Evolutionary conservation across 2,329 filamentous ascomycete species (phyloP).

Genomic region (Acephala macrosclerotiorum): DNA sequence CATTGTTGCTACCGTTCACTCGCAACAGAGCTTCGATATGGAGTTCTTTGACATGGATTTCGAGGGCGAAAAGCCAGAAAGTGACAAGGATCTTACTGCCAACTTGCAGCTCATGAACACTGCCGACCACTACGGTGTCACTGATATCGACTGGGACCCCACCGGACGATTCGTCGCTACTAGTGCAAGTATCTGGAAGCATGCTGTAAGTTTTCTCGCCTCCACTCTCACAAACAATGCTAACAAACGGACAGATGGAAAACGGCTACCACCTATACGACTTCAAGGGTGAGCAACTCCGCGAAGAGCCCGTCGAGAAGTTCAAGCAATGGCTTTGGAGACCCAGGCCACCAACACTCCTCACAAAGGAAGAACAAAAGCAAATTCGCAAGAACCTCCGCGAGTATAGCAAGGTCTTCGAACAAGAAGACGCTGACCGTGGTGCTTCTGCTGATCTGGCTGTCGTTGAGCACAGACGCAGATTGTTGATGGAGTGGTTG

Average conservation of each 20-base stretch:
- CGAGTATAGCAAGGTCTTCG: constrained; percentile 94
- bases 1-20: constrained; percentile 90
- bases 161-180: constrained; percentile 94
- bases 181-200: constrained; percentile 95
- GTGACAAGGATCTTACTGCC: constrained; percentile 91
- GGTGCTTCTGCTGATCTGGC: constrained; percentile 93
- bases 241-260: constrained; percentile 76
- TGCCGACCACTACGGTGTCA: constrained; percentile 95
- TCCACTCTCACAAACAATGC: constrained; percentile 24
- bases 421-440: constrained; percentile 92
- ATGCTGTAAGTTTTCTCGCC: constrained; percentile 72
- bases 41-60: constrained; percentile 99
- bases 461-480: constrained; percentile 86
- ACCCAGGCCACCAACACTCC: constrained; percentile 87
- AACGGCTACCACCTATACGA: constrained; percentile 99
- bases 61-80: constrained; percentile 93
- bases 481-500: constrained; percentile 86
- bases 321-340: constrained; percentile 99
- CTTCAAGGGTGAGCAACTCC: constrained; percentile 87
- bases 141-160: constrained; percentile 97
- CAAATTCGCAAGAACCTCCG: constrained; percentile 97
- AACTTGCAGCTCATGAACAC: constrained; percentile 96
- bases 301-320: constrained; percentile 92
- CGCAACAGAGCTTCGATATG: constrained; percentile 91
- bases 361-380: constrained; percentile 97